Base-by-base conservation (phyloP, 163 green algal genomes). In the Scenedesmus sp. region DNA sequence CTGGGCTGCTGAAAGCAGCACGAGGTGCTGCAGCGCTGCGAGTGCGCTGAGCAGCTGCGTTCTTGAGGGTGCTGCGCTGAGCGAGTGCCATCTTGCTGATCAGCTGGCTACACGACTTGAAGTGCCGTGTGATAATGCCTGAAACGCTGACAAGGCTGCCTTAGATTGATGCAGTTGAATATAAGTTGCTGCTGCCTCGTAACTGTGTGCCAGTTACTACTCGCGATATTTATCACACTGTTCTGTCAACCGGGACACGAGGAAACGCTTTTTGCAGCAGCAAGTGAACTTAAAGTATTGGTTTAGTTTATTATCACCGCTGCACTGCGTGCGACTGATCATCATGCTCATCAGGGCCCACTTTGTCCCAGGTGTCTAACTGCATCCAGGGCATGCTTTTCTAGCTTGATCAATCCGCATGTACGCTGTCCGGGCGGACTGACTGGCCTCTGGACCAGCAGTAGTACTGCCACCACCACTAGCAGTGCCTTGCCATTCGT, bases 11-110 rank as follows among this genome's bases (percentile, higher is more conserved):
- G 87, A 91, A 86, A 30, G 87, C 78, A 42, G 37, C 37, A 61
- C 87, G 78, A 81, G 87, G 85, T 70, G 85, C 85, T 35, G 85
- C 85, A 61, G 72, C 85, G 72, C 85, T 59, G n/a, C 37, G 78
- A 35, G 78, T 37, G 78, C 46, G 46, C 56, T 80, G 59, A 61
- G 83, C 83, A 84, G 85, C 72, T 61, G 85, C 72, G 85, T 43
- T 83, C 72, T 83, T 90, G 78, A 81, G 40, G 42, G 76, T 20
- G 83, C 42, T 37, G 81, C 87, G 79, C 76, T 87, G 79, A 51
- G 37, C 56, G 59, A 86, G 79, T 68, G 87, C 78, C 76, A 86
- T 83, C 3, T 37, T 49, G 42, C 20, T 73, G 86, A 82, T 53
- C 46, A 46, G 37, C 70, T 72, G 44, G 65, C 43, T 84, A 73